Conservation (phyloP, 2,329 filamentous ascomycete genomes). For the Zasmidium cellare region DNA sequence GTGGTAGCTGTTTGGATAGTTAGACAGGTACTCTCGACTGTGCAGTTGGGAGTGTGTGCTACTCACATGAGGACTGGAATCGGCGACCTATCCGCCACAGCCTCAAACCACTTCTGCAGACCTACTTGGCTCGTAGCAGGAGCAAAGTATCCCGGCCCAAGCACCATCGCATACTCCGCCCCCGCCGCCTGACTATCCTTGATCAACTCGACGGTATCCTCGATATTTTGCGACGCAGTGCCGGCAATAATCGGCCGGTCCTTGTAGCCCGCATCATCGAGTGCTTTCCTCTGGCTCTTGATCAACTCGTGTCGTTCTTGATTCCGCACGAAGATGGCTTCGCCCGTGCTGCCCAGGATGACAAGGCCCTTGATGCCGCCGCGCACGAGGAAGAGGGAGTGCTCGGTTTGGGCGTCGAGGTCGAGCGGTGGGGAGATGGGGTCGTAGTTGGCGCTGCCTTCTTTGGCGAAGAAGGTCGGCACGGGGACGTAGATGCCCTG, state of each 20-base stretch:
- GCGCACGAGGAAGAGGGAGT: constrained; percentile 61
- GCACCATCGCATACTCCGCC: constrained; percentile 62
- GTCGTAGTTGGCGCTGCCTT: constrained; percentile 43
- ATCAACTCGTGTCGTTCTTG: constrained; percentile 59
- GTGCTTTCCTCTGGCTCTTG: constrained; percentile 55
- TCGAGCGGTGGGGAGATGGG: constrained; percentile 56
- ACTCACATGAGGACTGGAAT: constrained; percentile 62
- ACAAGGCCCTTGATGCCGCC: constrained; percentile 63
- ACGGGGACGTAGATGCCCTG: constrained; percentile 59
- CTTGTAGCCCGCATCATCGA: constrained; percentile 57
- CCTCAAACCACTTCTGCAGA: constrained; percentile 60
- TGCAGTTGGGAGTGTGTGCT: not conserved
- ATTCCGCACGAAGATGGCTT: constrained; percentile 62
- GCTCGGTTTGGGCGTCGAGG: constrained; percentile 57
- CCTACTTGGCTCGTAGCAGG: constrained; percentile 58
- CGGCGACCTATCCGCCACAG: constrained; percentile 60
- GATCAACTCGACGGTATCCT: constrained; percentile 61
- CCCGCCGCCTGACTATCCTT: constrained; percentile 58
- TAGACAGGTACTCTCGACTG: not conserved
- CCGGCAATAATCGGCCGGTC: constrained; percentile 64
- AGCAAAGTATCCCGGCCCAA: constrained; percentile 67
- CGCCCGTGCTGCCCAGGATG: constrained; percentile 64
- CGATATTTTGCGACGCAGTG: constrained; percentile 61
- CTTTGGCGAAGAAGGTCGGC: constrained; percentile 64
- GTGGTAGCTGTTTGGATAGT: constrained; percentile 52